phyloP scores from a whole-genome alignment of 2,329 filamentous ascomycete species.

The Colletotrichum brevisporum region DNA sequence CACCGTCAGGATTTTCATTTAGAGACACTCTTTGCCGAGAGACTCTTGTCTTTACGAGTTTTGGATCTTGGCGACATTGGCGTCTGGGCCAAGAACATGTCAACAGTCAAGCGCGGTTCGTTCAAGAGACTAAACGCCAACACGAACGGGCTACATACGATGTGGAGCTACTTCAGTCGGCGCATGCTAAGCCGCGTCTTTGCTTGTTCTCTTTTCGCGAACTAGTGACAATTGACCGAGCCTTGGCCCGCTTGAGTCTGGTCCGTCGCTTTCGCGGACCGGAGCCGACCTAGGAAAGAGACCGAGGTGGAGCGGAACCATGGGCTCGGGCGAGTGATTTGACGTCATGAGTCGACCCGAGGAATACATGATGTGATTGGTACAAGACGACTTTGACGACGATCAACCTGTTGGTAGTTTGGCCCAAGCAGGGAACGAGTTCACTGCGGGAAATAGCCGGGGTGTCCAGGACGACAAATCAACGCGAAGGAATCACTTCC shows the following conservation, averaged over 20 bases:
- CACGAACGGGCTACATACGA: too few relatives aligned
- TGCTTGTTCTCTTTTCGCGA: too few relatives aligned
- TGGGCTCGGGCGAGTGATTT: neutral
- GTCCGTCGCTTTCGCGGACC: neutral
- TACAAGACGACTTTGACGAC: neutral
- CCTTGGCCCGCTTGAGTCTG: neutral
- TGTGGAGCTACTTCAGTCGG: too few relatives aligned
- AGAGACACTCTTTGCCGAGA: too few relatives aligned
- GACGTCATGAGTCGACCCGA: slow-evolving; percentile 9
- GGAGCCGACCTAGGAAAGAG: neutral
- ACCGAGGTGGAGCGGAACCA: neutral
- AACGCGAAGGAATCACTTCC: slow-evolving; percentile 12
- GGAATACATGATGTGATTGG: slow-evolving; percentile 5
- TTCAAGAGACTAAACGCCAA: too few relatives aligned
- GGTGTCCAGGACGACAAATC: neutral
- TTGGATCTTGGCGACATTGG: too few relatives aligned
- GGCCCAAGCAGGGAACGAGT: too few relatives aligned
- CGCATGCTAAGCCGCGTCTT: too few relatives aligned
- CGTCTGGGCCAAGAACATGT: too few relatives aligned
- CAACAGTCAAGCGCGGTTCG: too few relatives aligned
- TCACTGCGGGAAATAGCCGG: neutral
- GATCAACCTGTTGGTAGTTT: neutral
- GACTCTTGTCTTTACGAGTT: too few relatives aligned
- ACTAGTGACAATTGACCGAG: neutral
- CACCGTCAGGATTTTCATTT: too few relatives aligned